Evolutionary conservation across 768 basidiomycete species (phyloP), one percentile per base, ranked within the genome.

Genomic region (Hydnomerulius pinastri): DNA sequence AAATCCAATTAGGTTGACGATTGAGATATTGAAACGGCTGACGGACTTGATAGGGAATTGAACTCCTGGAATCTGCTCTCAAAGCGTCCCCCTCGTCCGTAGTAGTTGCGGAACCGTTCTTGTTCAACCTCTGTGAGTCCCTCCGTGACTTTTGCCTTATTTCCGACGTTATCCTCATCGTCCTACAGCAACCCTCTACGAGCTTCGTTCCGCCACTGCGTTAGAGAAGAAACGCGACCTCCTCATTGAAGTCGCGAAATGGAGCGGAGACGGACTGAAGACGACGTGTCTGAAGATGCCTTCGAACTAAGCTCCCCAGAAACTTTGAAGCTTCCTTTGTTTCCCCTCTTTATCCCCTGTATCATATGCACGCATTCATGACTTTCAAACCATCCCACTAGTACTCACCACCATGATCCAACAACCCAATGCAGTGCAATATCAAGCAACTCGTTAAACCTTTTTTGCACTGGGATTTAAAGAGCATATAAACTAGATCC

Each of bases 191-290:
- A 92, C 91, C 1, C 68, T 93, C 23, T 92, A 92, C 58, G 90
- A 93, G 62, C 78, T 93, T 40, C 84, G 84, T 23, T 88, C 90
- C 2, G 75, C 82, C 1, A 79, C 80, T 1, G 85, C 87, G 2
- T 75, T 81, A 46, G 85, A 88, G 51, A 90, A 87, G 68, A 93
- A 92, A 66, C 81, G 83, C 36, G 80, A 82, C 20, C 71, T 92
- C 27, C 72, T 92, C 24, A 57, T 89, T 12, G 84, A 90, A 53
- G 88, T 90, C 0, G 85, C 89, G 12, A 87, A 87, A 63, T 92
- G 89, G 89, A 88, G 87, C 53, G 90, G 90, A 3, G 90, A 93
- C 66, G 91, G 90, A 1, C 66, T 92, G 59, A 83, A 78, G 57
- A 82, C 85, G 17, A 79, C 81, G 29, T 90, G 87, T 62, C 70